A percentile compares a stretch with the other conserved stretches of the same genome.
Conservation (phyloP, 495 filamentous ascomycete genomes). For the Friedmanniomyces endolithicus region DNA sequence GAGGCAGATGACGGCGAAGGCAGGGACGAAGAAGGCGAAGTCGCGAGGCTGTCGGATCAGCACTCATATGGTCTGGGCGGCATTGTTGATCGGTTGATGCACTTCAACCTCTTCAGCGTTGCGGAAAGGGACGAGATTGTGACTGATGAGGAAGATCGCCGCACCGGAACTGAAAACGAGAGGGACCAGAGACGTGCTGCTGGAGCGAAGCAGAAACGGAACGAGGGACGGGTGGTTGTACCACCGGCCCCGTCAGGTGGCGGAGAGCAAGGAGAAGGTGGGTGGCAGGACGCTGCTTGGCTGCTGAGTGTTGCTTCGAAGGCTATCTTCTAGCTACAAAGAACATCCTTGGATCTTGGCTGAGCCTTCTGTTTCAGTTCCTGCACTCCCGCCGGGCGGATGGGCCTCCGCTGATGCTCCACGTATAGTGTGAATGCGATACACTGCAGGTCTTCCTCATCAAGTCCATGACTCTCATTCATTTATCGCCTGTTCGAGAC, state of each 20-base stretch:
- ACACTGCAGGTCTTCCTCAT: no score
- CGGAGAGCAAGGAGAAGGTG: conserved; percentile 33
- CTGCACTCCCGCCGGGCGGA: no score
- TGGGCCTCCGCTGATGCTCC: no score
- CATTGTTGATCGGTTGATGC: conserved; percentile 63
- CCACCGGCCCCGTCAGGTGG: conserved; percentile 16
- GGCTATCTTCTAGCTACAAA: conserved; percentile 28
- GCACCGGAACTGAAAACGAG: conserved; percentile 32
- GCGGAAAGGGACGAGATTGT: conserved; percentile 46
- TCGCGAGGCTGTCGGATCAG: conserved; percentile 42
- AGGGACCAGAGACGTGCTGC: conserved; percentile 29
- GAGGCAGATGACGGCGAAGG: conserved; percentile 28
- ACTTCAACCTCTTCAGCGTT: conserved; percentile 66
- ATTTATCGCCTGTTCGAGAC: no score
- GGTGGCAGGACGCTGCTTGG: conserved; percentile 81
- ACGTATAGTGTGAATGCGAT: no score
- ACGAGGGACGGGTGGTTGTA: conserved; percentile 19
- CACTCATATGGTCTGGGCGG: conserved; percentile 57
- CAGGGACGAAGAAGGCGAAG: conserved; percentile 28
- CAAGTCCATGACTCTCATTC: no score
- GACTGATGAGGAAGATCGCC: conserved; percentile 34
- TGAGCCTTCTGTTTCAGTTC: no score
- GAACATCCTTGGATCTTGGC: no score
- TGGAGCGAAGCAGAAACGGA: conserved; percentile 27
- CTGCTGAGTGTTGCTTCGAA: conserved; percentile 64